Conservation (phyloP, 441 rosid genomes). For the Aquilaria agallochum region DNA sequence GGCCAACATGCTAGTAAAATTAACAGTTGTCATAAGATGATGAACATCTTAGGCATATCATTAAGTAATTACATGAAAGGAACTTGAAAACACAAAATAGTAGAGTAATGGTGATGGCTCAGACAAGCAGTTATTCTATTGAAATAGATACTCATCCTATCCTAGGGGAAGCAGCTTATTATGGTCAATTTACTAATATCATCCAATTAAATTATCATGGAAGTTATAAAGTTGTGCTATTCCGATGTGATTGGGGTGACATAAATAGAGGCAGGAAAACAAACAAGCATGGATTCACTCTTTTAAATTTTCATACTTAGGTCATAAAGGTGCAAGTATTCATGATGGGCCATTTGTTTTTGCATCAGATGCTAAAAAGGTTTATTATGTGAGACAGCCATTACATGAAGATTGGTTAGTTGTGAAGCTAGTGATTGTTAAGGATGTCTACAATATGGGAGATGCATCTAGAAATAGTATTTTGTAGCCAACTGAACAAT, state of each 20-base stretch:
- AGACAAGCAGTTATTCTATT: not conserved
- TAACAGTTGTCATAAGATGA: too few relatives aligned
- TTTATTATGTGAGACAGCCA: not conserved
- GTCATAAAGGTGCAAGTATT: not conserved
- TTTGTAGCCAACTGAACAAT: too few relatives aligned
- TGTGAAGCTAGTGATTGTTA: not conserved
- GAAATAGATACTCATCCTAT: not conserved
- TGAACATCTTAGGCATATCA: not conserved
- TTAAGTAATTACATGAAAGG: not conserved
- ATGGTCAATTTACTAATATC: not conserved
- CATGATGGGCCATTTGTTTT: not conserved
- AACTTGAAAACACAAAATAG: not conserved
- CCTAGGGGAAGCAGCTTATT: not conserved
- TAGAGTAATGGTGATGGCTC: not conserved
- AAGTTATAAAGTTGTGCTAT: too few relatives aligned
- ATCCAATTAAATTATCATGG: not conserved
- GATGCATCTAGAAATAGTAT: not conserved
- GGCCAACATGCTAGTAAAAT: too few relatives aligned
- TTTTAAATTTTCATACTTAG: not conserved
- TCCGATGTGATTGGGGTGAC: not conserved
- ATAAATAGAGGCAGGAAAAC: not conserved
- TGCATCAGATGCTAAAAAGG: not conserved
- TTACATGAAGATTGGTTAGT: not conserved
- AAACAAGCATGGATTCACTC: not conserved
- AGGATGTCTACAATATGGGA: not conserved